Percentiles rank a stretch among this genome's conserved stretches.
These are phyloP conservation scores for Globisporangium echinulatum DNA, from an alignment of 352 stramenopile genomes.

Conservation along the genomic window DNA sequence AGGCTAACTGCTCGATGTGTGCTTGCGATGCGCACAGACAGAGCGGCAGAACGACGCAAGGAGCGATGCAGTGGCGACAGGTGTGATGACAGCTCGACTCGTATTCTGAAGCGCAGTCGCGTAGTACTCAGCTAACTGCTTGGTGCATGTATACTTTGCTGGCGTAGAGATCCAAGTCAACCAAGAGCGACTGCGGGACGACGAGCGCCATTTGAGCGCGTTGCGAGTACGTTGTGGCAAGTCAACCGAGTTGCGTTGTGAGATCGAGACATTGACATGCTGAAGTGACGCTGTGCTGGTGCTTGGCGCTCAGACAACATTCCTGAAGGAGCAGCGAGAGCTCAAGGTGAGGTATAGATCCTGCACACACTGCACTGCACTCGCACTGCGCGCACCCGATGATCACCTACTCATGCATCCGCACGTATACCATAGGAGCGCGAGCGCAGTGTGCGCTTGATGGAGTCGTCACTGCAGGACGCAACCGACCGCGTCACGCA, in stretches of 20 bases:
- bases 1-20: too few relatives aligned
- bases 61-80: neutral
- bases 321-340: conserved; percentile 26
- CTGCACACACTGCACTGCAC: neutral
- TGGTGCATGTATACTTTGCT: neutral
- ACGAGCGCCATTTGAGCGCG: conserved; percentile 26
- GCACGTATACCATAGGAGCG: conserved; percentile 20
- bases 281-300: too few relatives aligned
- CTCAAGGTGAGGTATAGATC: conserved; percentile 23
- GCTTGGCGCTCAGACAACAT: too few relatives aligned
- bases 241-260: neutral
- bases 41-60: neutral
- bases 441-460: conserved; percentile 25
- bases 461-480: conserved; percentile 28
- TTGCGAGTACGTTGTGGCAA: conserved; percentile 18
- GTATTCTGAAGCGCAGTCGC: too few relatives aligned
- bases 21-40: neutral
- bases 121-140: too few relatives aligned
- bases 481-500: conserved; percentile 20
- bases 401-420: neutral
- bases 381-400: too few relatives aligned
- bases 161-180: conserved; percentile 11
- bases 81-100: neutral
- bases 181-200: conserved; percentile 21
- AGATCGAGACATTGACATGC: too few relatives aligned